A percentile compares a stretch with the other conserved stretches of the same genome.
Conservation (phyloP, 148 eudicot species). For the Spergularia bocconei region DNA sequence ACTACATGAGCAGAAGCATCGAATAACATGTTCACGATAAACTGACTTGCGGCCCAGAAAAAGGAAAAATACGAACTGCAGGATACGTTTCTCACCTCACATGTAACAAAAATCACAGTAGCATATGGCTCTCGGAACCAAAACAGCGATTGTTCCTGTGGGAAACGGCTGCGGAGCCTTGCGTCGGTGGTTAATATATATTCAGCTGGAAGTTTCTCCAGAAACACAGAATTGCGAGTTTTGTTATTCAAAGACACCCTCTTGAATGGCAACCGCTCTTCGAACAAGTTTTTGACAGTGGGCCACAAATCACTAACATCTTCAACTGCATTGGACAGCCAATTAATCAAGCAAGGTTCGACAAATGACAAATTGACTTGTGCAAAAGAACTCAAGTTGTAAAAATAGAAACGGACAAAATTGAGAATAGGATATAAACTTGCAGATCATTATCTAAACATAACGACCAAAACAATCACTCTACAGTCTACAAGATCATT, state of each 20-base stretch:
- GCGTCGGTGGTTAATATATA: constrained; percentile 86
- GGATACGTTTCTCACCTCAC: constrained; percentile 61
- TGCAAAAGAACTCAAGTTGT: neutral
- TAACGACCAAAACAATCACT: neutral
- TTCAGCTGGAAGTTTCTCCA: constrained; percentile 80
- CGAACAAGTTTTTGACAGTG: constrained; percentile 60
- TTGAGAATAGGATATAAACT: neutral
- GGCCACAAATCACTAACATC: constrained; percentile 99
- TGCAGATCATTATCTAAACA: neutral
- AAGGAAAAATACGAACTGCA: neutral
- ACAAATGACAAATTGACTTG: neutral
- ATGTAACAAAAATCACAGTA: constrained; percentile 84
- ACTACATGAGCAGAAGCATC: too few species aligned
- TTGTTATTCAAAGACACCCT: constrained; percentile 75
- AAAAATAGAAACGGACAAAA: neutral
- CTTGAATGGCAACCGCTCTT: constrained; percentile 70
- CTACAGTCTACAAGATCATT: neutral
- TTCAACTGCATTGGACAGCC: constrained; percentile 59
- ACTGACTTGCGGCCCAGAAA: neutral
- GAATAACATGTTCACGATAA: too few species aligned
- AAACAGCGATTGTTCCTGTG: constrained; percentile 81
- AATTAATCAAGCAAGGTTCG: constrained; percentile 9
- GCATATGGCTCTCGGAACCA: constrained; percentile 99
- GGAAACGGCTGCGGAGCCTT: constrained; percentile 87
- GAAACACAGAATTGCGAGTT: constrained; percentile 76